phyloP scores from a whole-genome alignment of 2,329 filamentous ascomycete species.

The Trichoderma pleuroti region DNA sequence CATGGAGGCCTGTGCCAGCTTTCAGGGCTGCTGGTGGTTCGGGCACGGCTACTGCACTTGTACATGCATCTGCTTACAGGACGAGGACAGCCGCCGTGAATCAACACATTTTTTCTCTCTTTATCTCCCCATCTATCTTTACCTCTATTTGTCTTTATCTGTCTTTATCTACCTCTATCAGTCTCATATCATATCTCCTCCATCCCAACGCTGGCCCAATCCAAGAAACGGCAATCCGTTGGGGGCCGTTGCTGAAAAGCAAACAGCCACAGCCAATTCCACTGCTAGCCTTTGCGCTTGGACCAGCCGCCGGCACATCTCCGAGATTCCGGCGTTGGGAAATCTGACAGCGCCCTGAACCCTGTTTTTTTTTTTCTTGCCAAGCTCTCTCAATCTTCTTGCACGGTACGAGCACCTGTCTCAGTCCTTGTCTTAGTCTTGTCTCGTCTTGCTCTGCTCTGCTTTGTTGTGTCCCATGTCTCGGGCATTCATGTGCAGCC shows the following conservation, averaged over 20 bases:
- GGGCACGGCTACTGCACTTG: neutral
- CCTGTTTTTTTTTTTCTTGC: neutral
- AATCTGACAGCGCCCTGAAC: neutral
- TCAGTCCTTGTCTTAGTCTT: neutral
- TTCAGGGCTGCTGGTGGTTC: neutral
- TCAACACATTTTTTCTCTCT: neutral
- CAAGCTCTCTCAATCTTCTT: neutral
- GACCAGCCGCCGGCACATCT: slow-evolving; percentile 11
- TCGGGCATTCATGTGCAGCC: neutral
- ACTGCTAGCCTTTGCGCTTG: neutral
- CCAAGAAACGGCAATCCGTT: neutral
- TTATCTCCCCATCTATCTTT: neutral
- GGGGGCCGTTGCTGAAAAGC: neutral
- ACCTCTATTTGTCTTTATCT: neutral
- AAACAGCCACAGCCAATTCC: neutral
- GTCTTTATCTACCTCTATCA: neutral
- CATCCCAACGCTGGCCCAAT: neutral
- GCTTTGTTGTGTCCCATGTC: neutral
- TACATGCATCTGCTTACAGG: neutral
- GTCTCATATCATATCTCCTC: neutral
- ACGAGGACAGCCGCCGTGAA: neutral
- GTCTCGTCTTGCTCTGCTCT: neutral
- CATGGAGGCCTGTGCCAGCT: neutral
- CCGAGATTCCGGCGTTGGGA: slow-evolving; percentile 17
- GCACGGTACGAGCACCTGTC: no score